Percentiles rank a stretch among this genome's conserved stretches.
These are phyloP conservation scores for Pseudonectria foliicola DNA, from an alignment of 2,329 filamentous ascomycete genomes.

Conservation along the genomic window DNA sequence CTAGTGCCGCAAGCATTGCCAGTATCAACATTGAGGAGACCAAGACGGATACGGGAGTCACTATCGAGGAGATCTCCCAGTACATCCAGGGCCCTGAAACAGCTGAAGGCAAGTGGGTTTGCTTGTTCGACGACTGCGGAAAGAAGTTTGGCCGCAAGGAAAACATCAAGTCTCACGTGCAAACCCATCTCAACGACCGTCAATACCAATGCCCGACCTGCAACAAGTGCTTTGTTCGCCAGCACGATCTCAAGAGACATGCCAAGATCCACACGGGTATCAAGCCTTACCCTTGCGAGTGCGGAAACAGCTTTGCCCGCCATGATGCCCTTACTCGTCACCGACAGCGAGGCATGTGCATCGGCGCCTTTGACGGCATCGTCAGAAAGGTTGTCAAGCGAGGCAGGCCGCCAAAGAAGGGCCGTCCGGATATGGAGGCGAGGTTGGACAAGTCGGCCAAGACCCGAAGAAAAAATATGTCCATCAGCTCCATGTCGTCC, in stretches of 20 bases:
- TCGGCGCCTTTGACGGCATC: slow-evolving; percentile 82
- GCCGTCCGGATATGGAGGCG: slow-evolving; percentile 50
- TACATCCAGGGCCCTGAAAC: slow-evolving; percentile 68
- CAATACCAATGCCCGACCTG: slow-evolving; percentile 93
- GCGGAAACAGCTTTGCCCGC: slow-evolving; percentile 88
- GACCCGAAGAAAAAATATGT: slow-evolving; percentile 50
- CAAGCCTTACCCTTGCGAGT: slow-evolving; percentile 92
- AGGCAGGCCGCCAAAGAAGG: slow-evolving; percentile 56
- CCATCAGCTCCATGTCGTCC: slow-evolving; percentile 43
- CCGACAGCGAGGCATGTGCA: slow-evolving; percentile 91
- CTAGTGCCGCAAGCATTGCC: slow-evolving; percentile 52
- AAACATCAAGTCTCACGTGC: slow-evolving; percentile 97
- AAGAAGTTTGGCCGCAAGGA: slow-evolving; percentile 96
- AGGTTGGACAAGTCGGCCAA: slow-evolving; percentile 49
- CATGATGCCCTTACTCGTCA: slow-evolving; percentile 94
- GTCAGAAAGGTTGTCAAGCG: slow-evolving; percentile 54
- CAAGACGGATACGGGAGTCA: slow-evolving; percentile 75
- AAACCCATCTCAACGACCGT: slow-evolving; percentile 93
- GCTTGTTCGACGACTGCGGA: slow-evolving; percentile 68
- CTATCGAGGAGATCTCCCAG: slow-evolving; percentile 71
- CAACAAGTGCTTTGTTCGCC: slow-evolving; percentile 90
- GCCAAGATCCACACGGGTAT: slow-evolving; percentile 95
- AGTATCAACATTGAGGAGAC: slow-evolving; percentile 59
- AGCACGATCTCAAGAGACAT: slow-evolving; percentile 95
- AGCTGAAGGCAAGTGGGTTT: slow-evolving; percentile 71